Evolutionary conservation across 2,329 filamentous ascomycete species (phyloP).

Genomic region (Fusarium robinianum): DNA sequence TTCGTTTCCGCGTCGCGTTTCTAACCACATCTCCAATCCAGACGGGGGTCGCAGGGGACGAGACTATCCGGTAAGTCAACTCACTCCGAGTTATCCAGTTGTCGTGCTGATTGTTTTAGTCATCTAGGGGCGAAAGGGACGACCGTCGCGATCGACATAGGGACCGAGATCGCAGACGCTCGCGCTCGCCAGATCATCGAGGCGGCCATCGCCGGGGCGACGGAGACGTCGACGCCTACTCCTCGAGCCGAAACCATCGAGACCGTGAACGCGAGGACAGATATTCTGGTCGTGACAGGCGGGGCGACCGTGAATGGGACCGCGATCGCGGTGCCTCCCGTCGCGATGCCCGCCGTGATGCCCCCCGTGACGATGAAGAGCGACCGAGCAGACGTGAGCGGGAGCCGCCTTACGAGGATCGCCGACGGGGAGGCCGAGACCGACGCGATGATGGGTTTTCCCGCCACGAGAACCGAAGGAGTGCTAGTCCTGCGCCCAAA

Average conservation of each 20-base stretch:
- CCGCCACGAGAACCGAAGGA: constrained; percentile 64
- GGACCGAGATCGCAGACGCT: constrained; percentile 66
- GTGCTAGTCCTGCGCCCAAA: constrained; percentile 79
- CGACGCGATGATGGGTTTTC: constrained; percentile 47
- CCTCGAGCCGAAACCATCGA: constrained; percentile 87
- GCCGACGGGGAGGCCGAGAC: constrained; percentile 56
- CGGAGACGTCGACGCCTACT: constrained; percentile 83
- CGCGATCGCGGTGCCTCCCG: constrained; percentile 67
- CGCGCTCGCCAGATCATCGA: constrained; percentile 79
- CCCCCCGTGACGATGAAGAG: constrained; percentile 68
- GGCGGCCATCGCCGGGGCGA: constrained; percentile 73
- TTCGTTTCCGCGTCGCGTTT: constrained; percentile 39
- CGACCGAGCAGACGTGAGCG: constrained; percentile 62
- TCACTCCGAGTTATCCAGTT: not conserved
- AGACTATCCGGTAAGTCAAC: constrained; percentile 56
- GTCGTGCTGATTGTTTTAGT: constrained; percentile 33
- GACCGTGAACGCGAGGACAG: constrained; percentile 93
- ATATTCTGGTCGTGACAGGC: constrained; percentile 72
- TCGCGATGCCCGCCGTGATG: constrained; percentile 66
- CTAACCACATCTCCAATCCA: constrained; percentile 32
- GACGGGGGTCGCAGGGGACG: constrained; percentile 60
- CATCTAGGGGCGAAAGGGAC: constrained; percentile 40
- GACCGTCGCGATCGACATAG: constrained; percentile 42
- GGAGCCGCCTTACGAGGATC: constrained; percentile 55
- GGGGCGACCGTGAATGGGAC: constrained; percentile 77